Percentiles rank a stretch among this genome's conserved stretches.
Evolutionary conservation across 352 stramenopile genomes (phyloP).

Genomic region (Phytopythium delawarense): DNA sequence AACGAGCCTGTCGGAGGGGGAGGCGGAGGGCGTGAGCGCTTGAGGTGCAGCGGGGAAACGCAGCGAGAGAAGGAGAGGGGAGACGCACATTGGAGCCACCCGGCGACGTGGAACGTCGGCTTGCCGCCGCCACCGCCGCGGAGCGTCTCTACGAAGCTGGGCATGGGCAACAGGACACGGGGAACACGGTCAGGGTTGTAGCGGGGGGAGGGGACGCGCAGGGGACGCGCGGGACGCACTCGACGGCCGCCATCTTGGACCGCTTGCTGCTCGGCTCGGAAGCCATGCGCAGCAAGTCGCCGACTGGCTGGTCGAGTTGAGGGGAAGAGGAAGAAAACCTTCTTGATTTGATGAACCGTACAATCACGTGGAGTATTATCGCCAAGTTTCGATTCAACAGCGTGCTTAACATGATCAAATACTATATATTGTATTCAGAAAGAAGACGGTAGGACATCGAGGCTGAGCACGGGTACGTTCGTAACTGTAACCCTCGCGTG

Average conservation of each 20-base stretch:
- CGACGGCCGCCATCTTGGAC: constrained; percentile 43
- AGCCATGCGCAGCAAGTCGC: constrained; percentile 1
- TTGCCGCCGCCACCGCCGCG: constrained; percentile 13
- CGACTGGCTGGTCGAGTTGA: neutral
- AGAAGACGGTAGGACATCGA: neutral
- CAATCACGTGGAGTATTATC: too few species aligned
- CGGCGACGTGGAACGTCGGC: constrained; percentile 61
- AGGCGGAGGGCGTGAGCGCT: neutral
- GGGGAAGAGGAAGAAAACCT: too few species aligned
- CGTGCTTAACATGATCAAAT: too few species aligned
- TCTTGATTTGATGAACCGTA: too few species aligned
- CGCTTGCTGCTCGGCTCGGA: constrained; percentile 13
- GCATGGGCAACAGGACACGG: neutral
- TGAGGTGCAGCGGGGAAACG: neutral
- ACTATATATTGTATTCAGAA: too few species aligned
- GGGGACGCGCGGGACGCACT: constrained; percentile 30
- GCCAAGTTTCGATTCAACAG: too few species aligned
- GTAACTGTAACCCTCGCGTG: too few species aligned
- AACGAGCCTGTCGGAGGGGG: constrained; percentile 22
- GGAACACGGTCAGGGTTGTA: neutral
- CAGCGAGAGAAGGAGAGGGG: neutral
- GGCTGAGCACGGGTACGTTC: too few species aligned
- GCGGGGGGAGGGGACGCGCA: neutral
- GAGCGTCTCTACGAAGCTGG: constrained; percentile 43
- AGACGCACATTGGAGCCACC: constrained; percentile 59